Evolutionary conservation across 1,284 basidiomycete species (phyloP).

Genomic region (Ceratobasidium sp.): DNA sequence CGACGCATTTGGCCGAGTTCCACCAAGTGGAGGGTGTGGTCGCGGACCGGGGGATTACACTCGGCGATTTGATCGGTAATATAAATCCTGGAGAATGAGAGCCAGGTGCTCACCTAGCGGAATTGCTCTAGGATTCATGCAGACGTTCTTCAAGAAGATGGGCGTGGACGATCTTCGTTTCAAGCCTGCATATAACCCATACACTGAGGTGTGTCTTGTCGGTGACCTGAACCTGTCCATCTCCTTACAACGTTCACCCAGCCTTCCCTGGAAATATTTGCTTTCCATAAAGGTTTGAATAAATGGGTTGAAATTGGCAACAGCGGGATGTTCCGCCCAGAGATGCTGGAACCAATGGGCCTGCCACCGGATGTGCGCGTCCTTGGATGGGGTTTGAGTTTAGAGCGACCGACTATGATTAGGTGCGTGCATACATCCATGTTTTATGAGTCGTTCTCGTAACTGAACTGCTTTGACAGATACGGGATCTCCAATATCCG

Average conservation of each 20-base stretch:
- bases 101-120: conserved; percentile 27
- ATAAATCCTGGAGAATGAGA: background rate
- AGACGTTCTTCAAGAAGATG: conserved; percentile 98
- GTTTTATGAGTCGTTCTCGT: background rate
- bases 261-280: conserved; percentile 99
- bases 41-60: conserved; percentile 91
- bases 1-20: conserved; percentile 99
- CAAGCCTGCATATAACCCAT: conserved; percentile 98
- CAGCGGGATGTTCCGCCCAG: conserved; percentile 99
- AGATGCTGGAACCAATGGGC: conserved; percentile 99
- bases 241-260: conserved; percentile 55
- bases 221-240: background rate
- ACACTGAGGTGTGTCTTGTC: conserved; percentile 80
- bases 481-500: conserved; percentile 96
- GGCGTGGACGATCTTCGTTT: conserved; percentile 93
- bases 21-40: conserved; percentile 99
- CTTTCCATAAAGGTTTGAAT: conserved; percentile 93
- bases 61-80: conserved; percentile 96
- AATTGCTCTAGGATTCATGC: conserved; percentile 85
- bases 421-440: conserved; percentile 66
- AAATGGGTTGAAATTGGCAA: conserved; percentile 98
- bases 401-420: conserved; percentile 99
- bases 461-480: conserved; percentile 58
- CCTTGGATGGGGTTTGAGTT: conserved; percentile 95
- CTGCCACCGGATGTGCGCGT: conserved; percentile 97